A percentile compares a stretch with the other conserved stretches of the same genome.
phyloP scores from a whole-genome alignment of 768 basidiomycete species.

The Termitomyces sp. region DNA sequence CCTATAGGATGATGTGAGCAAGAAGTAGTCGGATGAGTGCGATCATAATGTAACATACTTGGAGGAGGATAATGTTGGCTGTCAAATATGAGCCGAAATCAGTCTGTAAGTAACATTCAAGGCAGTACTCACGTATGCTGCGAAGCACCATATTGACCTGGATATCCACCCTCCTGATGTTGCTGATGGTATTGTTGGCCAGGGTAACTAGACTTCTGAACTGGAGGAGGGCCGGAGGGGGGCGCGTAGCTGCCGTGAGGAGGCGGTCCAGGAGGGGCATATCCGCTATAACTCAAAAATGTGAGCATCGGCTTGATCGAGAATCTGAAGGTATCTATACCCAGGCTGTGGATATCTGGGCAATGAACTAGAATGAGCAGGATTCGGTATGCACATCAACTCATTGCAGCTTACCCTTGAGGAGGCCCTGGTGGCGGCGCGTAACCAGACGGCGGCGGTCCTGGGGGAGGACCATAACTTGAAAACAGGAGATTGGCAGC shows the following conservation, averaged over 20 bases:
- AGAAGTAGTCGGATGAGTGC: background rate
- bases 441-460: constrained; percentile 15
- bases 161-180: constrained; percentile 23
- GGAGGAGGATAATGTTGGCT: constrained; percentile 17
- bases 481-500: background rate
- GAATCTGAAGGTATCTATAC: background rate
- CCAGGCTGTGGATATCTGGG: constrained; percentile 3
- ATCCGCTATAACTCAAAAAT: constrained; percentile 2
- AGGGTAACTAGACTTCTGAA: constrained; percentile 35
- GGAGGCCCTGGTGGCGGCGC: constrained; percentile 17
- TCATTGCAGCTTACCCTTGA: constrained; percentile 8
- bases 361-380: background rate
- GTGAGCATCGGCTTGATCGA: background rate
- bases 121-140: constrained; percentile 9
- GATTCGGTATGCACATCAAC: background rate
- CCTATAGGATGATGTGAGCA: constrained; percentile 9
- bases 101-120: background rate
- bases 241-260: constrained; percentile 16
- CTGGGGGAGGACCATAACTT: constrained; percentile 18
- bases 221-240: constrained; percentile 27
- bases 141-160: constrained; percentile 23
- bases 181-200: constrained; percentile 42
- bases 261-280: constrained; percentile 14
- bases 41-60: constrained; percentile 9
- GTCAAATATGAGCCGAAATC: background rate